These are phyloP conservation scores for Aspergillus tamarii DNA, from an alignment of 2,329 filamentous ascomycete genomes.

Conservation along the genomic window DNA sequence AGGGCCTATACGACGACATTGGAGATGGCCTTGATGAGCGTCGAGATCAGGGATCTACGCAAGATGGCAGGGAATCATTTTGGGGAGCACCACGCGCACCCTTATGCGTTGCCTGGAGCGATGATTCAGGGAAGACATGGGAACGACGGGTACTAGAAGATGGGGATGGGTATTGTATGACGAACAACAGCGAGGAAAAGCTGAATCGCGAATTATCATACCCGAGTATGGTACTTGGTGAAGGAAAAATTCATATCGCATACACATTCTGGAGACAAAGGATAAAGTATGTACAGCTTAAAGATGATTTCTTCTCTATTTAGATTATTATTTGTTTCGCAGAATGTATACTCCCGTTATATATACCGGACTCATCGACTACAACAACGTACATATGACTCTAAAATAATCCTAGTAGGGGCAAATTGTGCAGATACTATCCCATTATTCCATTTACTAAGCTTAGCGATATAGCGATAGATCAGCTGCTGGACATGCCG, in stretches of 20 bases:
- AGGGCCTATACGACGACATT: neutral
- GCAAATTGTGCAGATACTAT: too few relatives aligned
- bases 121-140: neutral
- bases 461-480: neutral
- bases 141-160: neutral
- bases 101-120: neutral
- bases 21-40: neutral
- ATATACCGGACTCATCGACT: too few relatives aligned
- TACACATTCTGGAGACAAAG: neutral
- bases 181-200: neutral
- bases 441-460: neutral
- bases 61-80: neutral
- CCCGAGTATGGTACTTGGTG: neutral
- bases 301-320: neutral
- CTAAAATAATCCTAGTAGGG: too few relatives aligned
- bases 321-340: neutral
- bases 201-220: neutral
- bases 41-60: neutral
- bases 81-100: neutral
- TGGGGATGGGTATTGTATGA: neutral
- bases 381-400: neutral
- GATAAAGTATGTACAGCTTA: neutral
- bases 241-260: neutral
- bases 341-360: neutral
- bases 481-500: fast-evolving